Conservation (phyloP, 2,329 filamentous ascomycete species). For the Laburnicola sp. region DNA sequence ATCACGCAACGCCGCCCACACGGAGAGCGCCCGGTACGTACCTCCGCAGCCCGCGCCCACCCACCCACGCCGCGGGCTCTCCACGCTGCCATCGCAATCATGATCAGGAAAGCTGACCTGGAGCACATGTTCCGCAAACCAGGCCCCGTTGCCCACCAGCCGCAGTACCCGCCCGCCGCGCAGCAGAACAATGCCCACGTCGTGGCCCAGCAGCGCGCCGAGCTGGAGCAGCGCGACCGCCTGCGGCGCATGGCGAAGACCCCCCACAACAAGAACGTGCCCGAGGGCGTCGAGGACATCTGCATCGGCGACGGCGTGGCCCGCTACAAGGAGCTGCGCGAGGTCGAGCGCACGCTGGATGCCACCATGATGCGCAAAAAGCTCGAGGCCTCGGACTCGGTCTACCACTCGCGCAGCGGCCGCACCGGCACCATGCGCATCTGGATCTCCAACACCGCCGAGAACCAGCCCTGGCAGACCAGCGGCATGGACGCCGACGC, state of each 20-base stretch:
- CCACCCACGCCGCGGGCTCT: conserved; percentile 12
- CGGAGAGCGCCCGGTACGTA: conserved; percentile 51
- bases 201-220: conserved; percentile 49
- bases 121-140: conserved; percentile 50
- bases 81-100: conserved; percentile 28
- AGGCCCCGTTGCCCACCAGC: conserved; percentile 53
- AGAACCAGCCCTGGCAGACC: conserved; percentile 91
- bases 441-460: conserved; percentile 92
- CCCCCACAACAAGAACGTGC: conserved; percentile 92
- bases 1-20: conserved; percentile 43
- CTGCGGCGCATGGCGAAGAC: conserved; percentile 82
- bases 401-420: conserved; percentile 74
- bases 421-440: conserved; percentile 83
- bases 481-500: conserved; percentile 69
- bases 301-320: conserved; percentile 79
- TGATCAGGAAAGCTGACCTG: conserved; percentile 55
- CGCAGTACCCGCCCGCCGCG: conserved; percentile 49
- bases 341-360: conserved; percentile 85
- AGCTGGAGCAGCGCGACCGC: conserved; percentile 61
- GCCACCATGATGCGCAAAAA: conserved; percentile 93
- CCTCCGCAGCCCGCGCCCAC: conserved; percentile 17
- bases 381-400: conserved; percentile 82
- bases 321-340: conserved; percentile 80
- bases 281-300: conserved; percentile 79
- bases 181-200: conserved; percentile 43